phyloP scores from a whole-genome alignment of 2,329 filamentous ascomycete species.

The Monosporascus sp. region DNA sequence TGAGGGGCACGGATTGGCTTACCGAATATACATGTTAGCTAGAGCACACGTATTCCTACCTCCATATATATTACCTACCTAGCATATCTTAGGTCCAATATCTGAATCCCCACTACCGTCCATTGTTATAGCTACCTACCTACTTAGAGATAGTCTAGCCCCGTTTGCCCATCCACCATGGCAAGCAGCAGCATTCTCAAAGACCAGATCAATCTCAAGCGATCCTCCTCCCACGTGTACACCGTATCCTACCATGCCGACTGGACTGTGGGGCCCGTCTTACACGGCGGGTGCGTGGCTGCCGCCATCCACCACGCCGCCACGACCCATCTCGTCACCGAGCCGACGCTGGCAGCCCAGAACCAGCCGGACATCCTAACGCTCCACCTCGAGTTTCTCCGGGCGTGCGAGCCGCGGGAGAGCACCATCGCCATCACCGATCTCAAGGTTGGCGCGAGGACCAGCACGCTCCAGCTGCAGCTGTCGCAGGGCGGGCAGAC shows the following conservation, averaged over 20 bases:
- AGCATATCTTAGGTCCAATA: too few species aligned
- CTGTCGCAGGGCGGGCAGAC: conserved; percentile 13
- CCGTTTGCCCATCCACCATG: too few species aligned
- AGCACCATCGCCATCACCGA: conserved; percentile 14
- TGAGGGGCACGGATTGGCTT: too few species aligned
- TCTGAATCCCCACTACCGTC: too few species aligned
- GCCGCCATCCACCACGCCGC: conserved; percentile 18
- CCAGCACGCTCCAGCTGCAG: conserved; percentile 17
- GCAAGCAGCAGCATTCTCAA: conserved; percentile 5
- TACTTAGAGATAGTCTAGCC: too few species aligned
- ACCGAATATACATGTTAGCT: too few species aligned
- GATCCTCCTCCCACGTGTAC: conserved; percentile 8
- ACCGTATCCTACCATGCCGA: conserved; percentile 13
- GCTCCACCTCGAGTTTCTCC: conserved; percentile 22
- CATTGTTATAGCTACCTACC: too few species aligned
- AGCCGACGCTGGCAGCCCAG: conserved; percentile 2
- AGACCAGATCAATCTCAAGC: conserved; percentile 14
- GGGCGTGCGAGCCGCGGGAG: conserved; percentile 11
- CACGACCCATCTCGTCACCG: conserved; percentile 13
- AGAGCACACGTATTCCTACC: too few species aligned
- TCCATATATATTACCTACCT: too few species aligned
- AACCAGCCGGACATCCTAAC: conserved; percentile 21
- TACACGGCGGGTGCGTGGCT: conserved; percentile 18
- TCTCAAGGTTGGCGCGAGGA: conserved; percentile 14
- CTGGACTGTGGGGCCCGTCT: conserved; percentile 15